A percentile compares a stretch with the other conserved stretches of the same genome.
phyloP scores from a whole-genome alignment of 2,329 filamentous ascomycete genomes.

The Diaporthe eres region DNA sequence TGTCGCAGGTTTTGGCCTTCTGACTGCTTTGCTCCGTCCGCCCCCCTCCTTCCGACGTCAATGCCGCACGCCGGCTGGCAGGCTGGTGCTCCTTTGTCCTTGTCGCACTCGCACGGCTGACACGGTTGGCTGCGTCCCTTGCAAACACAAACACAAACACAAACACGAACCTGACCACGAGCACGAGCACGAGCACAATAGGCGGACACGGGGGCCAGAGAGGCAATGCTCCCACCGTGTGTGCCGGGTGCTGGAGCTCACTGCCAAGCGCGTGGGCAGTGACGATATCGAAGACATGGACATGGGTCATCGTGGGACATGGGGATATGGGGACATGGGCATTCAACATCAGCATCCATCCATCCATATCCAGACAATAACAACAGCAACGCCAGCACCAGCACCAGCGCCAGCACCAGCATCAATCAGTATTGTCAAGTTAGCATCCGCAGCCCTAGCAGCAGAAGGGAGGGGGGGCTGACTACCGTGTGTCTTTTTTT shows the following conservation, averaged over 20 bases:
- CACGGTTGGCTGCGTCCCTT: conserved; percentile 17
- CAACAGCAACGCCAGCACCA: neutral
- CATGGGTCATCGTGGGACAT: neutral
- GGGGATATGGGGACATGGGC: neutral
- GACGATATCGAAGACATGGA: neutral
- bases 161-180: neutral
- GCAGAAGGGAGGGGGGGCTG: neutral
- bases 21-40: neutral
- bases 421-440: no score
- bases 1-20: conserved; percentile 18
- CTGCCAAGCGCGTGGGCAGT: neutral
- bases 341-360: neutral
- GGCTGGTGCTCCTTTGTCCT: neutral
- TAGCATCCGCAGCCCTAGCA: no score
- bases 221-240: neutral
- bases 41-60: neutral
- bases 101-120: conserved; percentile 8
- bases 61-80: neutral
- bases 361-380: neutral
- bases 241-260: neutral
- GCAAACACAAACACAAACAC: neutral
- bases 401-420: neutral
- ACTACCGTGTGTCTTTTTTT: neutral
- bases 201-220: neutral
- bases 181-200: neutral